Conservation (phyloP, 1,284 basidiomycete genomes). For the Abortiporus biennis region DNA sequence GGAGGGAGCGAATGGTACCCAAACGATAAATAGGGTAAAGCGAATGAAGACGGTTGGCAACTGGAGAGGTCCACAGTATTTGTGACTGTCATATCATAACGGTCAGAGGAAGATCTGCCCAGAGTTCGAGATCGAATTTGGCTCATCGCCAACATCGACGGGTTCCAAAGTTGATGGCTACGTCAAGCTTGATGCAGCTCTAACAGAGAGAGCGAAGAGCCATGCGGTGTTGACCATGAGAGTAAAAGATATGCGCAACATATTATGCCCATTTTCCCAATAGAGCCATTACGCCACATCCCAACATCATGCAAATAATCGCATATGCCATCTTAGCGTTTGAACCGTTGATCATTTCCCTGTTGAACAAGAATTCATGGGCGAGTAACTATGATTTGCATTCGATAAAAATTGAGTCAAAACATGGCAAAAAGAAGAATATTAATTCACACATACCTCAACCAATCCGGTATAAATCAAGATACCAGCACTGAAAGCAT, state of each 20-base stretch:
- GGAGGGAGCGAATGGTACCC: no score
- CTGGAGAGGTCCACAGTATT: no score
- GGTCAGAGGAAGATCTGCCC: no score
- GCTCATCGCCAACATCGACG: no score
- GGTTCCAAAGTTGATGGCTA: no score
- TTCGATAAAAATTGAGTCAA: conserved; percentile 1
- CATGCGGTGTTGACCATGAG: no score
- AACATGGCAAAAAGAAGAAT: not conserved
- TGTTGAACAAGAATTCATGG: conserved; percentile 89
- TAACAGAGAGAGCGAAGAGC: no score
- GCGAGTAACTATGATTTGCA: conserved; percentile 64
- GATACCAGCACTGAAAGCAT: conserved; percentile 85
- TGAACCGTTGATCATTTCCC: conserved; percentile 70
- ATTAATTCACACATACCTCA: conserved; percentile 70
- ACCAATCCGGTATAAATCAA: conserved; percentile 89
- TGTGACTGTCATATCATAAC: no score
- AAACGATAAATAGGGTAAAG: no score
- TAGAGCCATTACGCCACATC: conserved; percentile 80
- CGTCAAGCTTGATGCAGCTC: no score
- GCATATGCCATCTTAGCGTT: conserved; percentile 64
- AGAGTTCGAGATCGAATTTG: no score
- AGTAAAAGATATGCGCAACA: not conserved
- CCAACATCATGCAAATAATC: conserved; percentile 67
- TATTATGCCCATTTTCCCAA: conserved; percentile 78
- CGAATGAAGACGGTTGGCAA: no score